Evolutionary conservation across 2,329 filamentous ascomycete genomes (phyloP).

Genomic region (Colletotrichum musicola): DNA sequence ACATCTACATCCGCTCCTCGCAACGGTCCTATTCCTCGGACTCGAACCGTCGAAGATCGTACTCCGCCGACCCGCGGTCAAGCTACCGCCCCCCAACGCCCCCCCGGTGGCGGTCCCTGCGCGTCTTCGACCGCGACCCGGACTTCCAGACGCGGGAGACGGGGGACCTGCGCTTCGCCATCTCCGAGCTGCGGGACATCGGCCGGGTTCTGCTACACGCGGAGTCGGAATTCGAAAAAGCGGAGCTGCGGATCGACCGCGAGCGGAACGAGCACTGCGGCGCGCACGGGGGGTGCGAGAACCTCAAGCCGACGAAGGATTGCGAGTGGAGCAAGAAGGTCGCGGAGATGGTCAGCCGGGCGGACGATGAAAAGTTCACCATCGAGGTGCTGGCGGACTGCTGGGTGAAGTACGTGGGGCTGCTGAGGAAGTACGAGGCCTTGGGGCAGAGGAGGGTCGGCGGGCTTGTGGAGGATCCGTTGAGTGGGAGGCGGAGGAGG

Average conservation of each 20-base stretch:
- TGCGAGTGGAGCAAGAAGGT: slow-evolving; percentile 21
- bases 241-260: slow-evolving; percentile 7
- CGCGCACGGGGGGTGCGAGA: slow-evolving; percentile 19
- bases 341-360: not conserved
- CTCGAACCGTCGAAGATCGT: slow-evolving; percentile 41
- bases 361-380: slow-evolving; percentile 29
- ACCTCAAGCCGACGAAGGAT: not conserved
- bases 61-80: slow-evolving; percentile 25
- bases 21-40: slow-evolving; percentile 17
- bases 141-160: slow-evolving; percentile 24
- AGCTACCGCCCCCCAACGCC: not conserved
- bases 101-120: slow-evolving; percentile 9
- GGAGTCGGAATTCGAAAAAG: slow-evolving; percentile 13
- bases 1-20: slow-evolving; percentile 18
- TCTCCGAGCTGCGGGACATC: slow-evolving; percentile 30
- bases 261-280: slow-evolving; percentile 6
- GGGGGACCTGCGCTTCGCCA: slow-evolving; percentile 10
- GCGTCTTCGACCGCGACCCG: slow-evolving; percentile 28
- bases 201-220: slow-evolving; percentile 28
- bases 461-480: slow-evolving; percentile 11
- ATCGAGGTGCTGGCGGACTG: slow-evolving; percentile 25
- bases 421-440: slow-evolving; percentile 31
- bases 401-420: slow-evolving; percentile 28
- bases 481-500: not conserved
- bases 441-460: slow-evolving; percentile 27